Percentiles rank a stretch among this genome's conserved stretches.
Evolutionary conservation across 208 protist genomes (phyloP).

Genomic region (Acanthamoeba divionensis): DNA sequence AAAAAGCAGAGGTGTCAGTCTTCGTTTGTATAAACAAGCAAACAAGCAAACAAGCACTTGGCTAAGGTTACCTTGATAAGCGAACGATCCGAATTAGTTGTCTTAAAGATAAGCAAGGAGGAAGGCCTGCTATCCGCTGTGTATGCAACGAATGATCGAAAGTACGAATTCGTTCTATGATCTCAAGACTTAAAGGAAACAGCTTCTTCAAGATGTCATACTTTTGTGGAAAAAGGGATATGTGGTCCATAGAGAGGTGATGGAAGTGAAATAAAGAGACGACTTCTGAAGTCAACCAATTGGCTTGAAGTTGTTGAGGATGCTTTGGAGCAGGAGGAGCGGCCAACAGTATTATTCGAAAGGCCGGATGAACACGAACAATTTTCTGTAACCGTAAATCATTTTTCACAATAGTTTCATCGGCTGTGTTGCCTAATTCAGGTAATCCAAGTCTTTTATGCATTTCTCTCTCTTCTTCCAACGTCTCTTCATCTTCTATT

Average conservation of each 20-base stretch:
- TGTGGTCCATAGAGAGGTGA: slow-evolving; percentile 72
- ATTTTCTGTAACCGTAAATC: neutral
- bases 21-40: neutral
- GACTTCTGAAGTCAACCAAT: slow-evolving; percentile 85
- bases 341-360: slow-evolving; percentile 40
- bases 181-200: neutral
- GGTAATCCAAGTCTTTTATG: neutral
- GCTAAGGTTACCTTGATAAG: neutral
- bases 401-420: slow-evolving; percentile 63
- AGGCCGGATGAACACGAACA: slow-evolving; percentile 69
- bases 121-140: slow-evolving; percentile 32
- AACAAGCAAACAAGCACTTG: neutral
- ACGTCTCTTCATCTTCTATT: slow-evolving; percentile 35
- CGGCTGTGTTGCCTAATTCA: neutral
- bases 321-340: slow-evolving; percentile 33
- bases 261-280: slow-evolving; percentile 88
- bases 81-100: slow-evolving; percentile 66
- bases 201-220: slow-evolving; percentile 6
- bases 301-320: neutral
- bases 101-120: slow-evolving; percentile 68
- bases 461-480: neutral
- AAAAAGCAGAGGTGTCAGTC: neutral
- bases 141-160: slow-evolving; percentile 12
- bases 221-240: slow-evolving; percentile 7
- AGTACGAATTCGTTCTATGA: neutral